Percentiles rank a stretch among this genome's conserved stretches.
These are phyloP conservation scores for Staphylotrichum tortipilum DNA, from an alignment of 495 filamentous ascomycete genomes.

Conservation along the genomic window DNA sequence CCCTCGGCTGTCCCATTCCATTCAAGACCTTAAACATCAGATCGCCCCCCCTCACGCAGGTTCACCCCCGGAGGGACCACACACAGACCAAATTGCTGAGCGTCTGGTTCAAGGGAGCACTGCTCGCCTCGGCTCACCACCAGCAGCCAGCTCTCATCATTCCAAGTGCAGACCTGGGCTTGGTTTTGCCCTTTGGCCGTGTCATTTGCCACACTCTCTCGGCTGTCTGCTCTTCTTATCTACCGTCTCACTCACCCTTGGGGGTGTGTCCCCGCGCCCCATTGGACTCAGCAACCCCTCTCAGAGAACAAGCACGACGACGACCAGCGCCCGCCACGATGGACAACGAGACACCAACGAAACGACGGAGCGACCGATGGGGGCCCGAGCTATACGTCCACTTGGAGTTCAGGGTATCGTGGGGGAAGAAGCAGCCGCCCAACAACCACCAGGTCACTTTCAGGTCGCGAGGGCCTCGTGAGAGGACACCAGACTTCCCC, in stretches of 20 bases:
- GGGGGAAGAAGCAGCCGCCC: conserved; percentile 26
- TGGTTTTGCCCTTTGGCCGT: not conserved
- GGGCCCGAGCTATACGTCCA: conserved; percentile 40
- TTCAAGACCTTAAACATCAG: conserved; percentile 8
- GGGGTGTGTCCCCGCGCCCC: too few relatives aligned
- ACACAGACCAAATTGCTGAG: not conserved
- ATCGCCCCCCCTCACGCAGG: not conserved
- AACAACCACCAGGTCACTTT: conserved; percentile 38
- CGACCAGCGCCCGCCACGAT: too few relatives aligned
- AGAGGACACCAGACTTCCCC: conserved; percentile 30
- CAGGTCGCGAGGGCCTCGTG: conserved; percentile 33
- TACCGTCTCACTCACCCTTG: too few relatives aligned
- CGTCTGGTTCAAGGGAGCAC: not conserved
- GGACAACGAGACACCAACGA: conserved; percentile 21
- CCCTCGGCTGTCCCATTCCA: too few relatives aligned
- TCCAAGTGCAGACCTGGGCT: too few relatives aligned
- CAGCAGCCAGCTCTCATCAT: too few relatives aligned
- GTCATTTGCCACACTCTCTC: too few relatives aligned
- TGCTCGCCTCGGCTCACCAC: conserved; percentile 7
- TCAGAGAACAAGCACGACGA: too few relatives aligned
- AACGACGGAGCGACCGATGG: conserved; percentile 10
- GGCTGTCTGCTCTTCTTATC: too few relatives aligned
- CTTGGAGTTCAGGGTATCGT: conserved; percentile 39
- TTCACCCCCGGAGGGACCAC: not conserved
- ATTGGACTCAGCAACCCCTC: too few relatives aligned